Evolutionary conservation across 1,284 basidiomycete species (phyloP), one percentile per base, ranked within the genome.

Genomic region (Volvariella surrecta): DNA sequence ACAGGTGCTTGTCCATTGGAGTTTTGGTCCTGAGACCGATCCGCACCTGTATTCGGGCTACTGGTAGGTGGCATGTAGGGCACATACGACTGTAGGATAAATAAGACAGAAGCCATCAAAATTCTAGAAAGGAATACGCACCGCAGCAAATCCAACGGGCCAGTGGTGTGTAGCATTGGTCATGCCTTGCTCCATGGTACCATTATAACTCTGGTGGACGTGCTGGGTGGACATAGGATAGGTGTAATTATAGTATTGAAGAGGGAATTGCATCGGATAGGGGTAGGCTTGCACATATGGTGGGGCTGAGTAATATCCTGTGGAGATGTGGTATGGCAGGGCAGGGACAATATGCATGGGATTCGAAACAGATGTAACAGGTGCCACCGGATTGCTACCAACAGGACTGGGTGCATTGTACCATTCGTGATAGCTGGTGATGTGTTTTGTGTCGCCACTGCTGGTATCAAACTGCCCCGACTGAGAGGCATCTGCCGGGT

Each of bases 201-300:
- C 62, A 13, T 58, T 44, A 48, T 62, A 61, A 11, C 55, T 44
- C 30, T 55, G 56, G 28, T 55, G 55, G 22, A 55, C 50, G 24
- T 37, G 61, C 18, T 57, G 58, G 30, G 55, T 51, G 2, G 61
- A 60, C 20, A 70, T 52, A 2, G 66, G 54, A 56, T 69, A 74
- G 3, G 69, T 55, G 52, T 72, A 80, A 17, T 67, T 68, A 47
- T 73, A 59, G 43, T 73, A 74, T 18, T 74, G 71, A 44, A 76
- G 52, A 16, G 69, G 70, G 50, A 75, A 81, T 13, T 66, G 67
- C 50, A 73, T 64, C 18, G 66, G 69, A 11, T 66, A 66, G n/a
- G 67, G 57, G 52, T 71, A 79, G 9, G 71, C 63, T 30, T 70
- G 69, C 32, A 76, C 58, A 79, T 79, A 83, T 21, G 71, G 67